Evolutionary conservation across 2,329 filamentous ascomycete species (phyloP).

Genomic region (Claviceps capensis): DNA sequence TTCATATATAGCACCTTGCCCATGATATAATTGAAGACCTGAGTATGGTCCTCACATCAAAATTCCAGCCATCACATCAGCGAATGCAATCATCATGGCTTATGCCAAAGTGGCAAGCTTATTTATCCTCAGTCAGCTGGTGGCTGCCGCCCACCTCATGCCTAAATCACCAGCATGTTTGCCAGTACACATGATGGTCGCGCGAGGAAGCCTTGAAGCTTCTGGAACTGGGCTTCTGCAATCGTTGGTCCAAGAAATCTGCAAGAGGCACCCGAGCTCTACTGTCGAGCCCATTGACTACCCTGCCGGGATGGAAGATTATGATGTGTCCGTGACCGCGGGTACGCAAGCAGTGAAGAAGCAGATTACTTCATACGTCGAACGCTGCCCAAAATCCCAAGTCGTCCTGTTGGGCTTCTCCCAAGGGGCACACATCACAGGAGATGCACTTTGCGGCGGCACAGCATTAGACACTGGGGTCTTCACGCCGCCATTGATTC

Average conservation of each 20-base stretch:
- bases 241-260: not conserved
- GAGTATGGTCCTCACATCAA: not conserved
- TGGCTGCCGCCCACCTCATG: not conserved
- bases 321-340: not conserved
- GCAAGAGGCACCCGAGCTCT: not conserved
- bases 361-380: not conserved
- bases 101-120: not conserved
- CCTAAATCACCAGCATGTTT: not conserved
- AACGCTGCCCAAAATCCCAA: not conserved
- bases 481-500: not conserved
- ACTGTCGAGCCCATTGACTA: not conserved
- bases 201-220: not conserved
- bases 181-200: not conserved
- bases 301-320: not conserved
- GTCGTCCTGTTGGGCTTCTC: not conserved
- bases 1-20: not conserved
- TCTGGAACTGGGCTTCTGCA: not conserved
- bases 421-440: conserved; percentile 1
- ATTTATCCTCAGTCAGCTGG: not conserved
- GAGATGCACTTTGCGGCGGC: conserved; percentile 1
- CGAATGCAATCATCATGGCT: not conserved
- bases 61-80: not conserved
- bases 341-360: not conserved
- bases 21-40: not conserved
- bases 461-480: not conserved